Percentiles rank a stretch among this genome's conserved stretches.
These are phyloP conservation scores for Panus rudis DNA, from an alignment of 768 basidiomycete genomes.

Conservation along the genomic window DNA sequence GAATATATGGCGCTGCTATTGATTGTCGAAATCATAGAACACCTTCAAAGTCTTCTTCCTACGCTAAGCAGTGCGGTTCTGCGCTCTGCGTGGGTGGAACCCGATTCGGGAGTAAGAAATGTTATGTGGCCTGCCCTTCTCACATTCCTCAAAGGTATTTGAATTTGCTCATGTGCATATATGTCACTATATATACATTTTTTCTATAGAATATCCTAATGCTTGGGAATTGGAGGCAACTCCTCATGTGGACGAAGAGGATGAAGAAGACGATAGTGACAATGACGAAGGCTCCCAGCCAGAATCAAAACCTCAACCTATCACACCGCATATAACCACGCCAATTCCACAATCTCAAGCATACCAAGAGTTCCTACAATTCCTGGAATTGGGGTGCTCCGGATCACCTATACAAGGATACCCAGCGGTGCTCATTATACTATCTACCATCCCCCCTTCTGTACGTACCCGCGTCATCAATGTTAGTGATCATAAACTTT, in stretches of 20 bases:
- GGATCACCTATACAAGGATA: constrained; percentile 76
- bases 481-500: neutral
- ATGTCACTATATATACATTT: neutral
- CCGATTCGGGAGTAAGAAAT: constrained; percentile 59
- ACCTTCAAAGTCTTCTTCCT: constrained; percentile 29
- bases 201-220: constrained; percentile 46
- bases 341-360: constrained; percentile 30
- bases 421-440: constrained; percentile 69
- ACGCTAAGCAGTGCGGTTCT: constrained; percentile 52
- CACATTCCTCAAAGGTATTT: constrained; percentile 63
- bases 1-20: neutral
- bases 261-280: constrained; percentile 31
- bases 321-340: too few species aligned
- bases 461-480: constrained; percentile 37
- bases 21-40: constrained; percentile 14
- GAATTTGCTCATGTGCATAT: neutral
- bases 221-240: constrained; percentile 51
- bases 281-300: constrained; percentile 4
- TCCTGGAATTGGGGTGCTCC: constrained; percentile 74
- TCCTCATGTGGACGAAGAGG: constrained; percentile 21
- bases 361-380: constrained; percentile 71
- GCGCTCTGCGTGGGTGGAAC: constrained; percentile 66
- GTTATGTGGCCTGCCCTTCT: constrained; percentile 68
- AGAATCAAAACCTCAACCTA: neutral
- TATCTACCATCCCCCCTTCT: constrained; percentile 71